Conservation (phyloP, 768 basidiomycete species). For the Chalciporus sphaerocephalus region DNA sequence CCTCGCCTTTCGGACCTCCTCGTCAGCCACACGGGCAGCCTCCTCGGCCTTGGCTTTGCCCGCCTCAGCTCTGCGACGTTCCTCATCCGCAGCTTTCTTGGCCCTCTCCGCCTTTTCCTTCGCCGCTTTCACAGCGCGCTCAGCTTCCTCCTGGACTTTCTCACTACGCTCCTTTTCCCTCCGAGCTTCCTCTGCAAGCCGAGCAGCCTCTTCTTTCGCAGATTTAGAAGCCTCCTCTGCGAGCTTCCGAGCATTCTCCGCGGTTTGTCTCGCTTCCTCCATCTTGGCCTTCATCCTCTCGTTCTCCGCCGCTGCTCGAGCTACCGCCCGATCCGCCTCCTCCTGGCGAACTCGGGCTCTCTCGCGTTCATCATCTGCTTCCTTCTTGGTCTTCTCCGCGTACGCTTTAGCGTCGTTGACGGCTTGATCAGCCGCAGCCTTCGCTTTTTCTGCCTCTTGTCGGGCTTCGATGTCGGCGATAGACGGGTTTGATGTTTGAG, state of each 20-base stretch:
- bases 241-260: conserved; percentile 5
- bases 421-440: not conserved
- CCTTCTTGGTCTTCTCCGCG: not conserved
- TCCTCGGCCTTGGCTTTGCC: conserved; percentile 17
- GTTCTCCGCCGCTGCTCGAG: conserved; percentile 2
- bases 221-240: conserved; percentile 8
- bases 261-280: conserved; percentile 1
- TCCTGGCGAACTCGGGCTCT: conserved; percentile 5
- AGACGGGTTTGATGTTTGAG: conserved; percentile 11
- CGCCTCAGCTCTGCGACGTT: conserved; percentile 16
- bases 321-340: conserved; percentile 5
- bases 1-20: conserved; percentile 14
- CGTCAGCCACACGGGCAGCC: conserved; percentile 8
- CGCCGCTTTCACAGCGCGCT: conserved; percentile 10
- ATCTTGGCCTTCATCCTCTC: conserved; percentile 13
- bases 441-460: conserved; percentile 8
- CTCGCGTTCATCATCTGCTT: conserved; percentile 13
- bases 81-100: conserved; percentile 14
- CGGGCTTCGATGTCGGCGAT: conserved; percentile 10
- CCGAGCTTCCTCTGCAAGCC: conserved; percentile 8
- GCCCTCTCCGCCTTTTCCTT: conserved; percentile 10
- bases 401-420: conserved; percentile 6
- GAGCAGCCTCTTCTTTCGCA: conserved; percentile 17
- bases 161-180: conserved; percentile 13
- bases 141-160: conserved; percentile 15